These are phyloP conservation scores for Echites panduratus DNA, from an alignment of 257 asterid genomes.

Conservation along the genomic window DNA sequence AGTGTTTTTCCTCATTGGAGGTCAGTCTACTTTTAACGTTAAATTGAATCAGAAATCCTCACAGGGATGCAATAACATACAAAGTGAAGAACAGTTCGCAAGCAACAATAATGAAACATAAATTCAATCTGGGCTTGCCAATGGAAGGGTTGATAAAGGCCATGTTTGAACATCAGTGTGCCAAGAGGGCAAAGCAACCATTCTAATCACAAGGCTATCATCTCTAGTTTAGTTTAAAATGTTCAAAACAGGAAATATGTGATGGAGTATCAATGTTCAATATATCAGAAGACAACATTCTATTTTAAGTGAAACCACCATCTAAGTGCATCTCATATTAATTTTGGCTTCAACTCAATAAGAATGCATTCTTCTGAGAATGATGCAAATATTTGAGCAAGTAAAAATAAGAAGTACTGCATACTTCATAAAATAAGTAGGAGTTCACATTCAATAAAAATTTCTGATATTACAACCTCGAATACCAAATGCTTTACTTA, in stretches of 20 bases:
- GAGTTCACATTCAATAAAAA: not conserved
- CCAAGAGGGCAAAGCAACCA: not conserved
- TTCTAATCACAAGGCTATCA: not conserved
- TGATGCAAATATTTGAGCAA: no score
- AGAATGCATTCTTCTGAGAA: no score
- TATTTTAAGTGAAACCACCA: not conserved
- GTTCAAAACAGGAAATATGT: not conserved
- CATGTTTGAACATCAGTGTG: not conserved
- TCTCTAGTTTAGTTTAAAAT: not conserved
- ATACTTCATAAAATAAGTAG: not conserved
- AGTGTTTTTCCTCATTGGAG: conserved; percentile 28
- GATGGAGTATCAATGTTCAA: not conserved
- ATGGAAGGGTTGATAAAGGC: not conserved
- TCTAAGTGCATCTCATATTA: not conserved
- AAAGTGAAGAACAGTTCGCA: not conserved
- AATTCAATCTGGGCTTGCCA: not conserved
- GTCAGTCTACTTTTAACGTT: conserved; percentile 56
- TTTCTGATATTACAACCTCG: not conserved
- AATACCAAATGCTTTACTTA: not conserved
- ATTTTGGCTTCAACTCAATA: not conserved
- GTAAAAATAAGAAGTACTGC: not conserved
- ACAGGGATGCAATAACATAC: conserved; percentile 20
- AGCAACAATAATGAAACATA: not conserved
- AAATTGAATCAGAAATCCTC: conserved; percentile 22
- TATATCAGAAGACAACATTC: not conserved